A percentile compares a stretch with the other conserved stretches of the same genome.
Evolutionary conservation across 2,329 filamentous ascomycete species (phyloP).

Genomic region (Cladophialophora yegresii): DNA sequence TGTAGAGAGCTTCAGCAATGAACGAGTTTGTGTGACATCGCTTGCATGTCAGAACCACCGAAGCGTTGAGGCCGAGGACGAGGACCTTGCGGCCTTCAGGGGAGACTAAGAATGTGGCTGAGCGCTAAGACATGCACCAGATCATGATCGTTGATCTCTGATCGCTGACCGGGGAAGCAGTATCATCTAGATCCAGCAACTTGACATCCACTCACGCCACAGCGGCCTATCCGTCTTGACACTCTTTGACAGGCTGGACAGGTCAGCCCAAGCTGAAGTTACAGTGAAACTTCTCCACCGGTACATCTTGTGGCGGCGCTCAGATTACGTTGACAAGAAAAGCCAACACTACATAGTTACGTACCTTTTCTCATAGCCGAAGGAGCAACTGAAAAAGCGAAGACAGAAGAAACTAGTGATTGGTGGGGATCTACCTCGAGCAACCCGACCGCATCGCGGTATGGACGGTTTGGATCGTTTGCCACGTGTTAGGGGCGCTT

Average conservation of each 20-base stretch:
- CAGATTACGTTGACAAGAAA: background rate
- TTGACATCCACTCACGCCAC: background rate
- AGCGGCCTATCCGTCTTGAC: too few species aligned
- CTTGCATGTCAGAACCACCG: conserved; percentile 11
- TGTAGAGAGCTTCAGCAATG: background rate
- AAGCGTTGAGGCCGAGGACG: conserved; percentile 5
- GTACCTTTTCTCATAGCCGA: background rate
- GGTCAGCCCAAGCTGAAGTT: too few species aligned
- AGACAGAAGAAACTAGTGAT: background rate
- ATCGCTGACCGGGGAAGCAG: conserved; percentile 18
- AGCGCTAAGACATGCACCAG: conserved; percentile 20
- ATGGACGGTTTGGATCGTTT: conserved; percentile 9
- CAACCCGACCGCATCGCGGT: conserved; percentile 8
- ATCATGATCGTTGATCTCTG: conserved; percentile 24
- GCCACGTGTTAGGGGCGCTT: conserved; percentile 31
- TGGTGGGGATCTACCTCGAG: background rate
- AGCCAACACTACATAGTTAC: background rate
- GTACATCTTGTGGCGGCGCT: background rate
- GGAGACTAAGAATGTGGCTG: conserved; percentile 3
- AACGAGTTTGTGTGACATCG: conserved; percentile 22
- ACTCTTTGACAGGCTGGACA: too few species aligned
- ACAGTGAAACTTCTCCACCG: background rate
- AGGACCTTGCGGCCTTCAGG: conserved; percentile 1
- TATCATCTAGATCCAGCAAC: conserved; percentile 19
- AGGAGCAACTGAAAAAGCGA: background rate